phyloP scores from a whole-genome alignment of 164 flowering plant genomes.

The Malania oleifera region DNA sequence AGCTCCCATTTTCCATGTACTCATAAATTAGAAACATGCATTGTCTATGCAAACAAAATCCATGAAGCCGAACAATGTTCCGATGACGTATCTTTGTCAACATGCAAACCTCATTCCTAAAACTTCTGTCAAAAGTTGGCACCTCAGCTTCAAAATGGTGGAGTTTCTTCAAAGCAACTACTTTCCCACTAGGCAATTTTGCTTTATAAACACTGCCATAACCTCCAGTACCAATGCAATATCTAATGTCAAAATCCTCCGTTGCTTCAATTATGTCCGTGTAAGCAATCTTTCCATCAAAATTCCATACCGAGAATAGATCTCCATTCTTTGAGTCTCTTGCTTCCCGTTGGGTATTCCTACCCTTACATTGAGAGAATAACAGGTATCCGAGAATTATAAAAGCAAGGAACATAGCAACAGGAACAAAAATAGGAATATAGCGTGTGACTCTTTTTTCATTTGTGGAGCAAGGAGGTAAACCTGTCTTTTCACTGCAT shows the following conservation, averaged over 20 bases:
- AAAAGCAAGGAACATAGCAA: not conserved
- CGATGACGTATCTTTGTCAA: not conserved
- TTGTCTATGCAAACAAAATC: not conserved
- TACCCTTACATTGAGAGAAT: no score
- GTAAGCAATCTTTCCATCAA: not conserved
- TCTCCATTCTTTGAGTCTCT: not conserved
- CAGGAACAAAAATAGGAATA: no score
- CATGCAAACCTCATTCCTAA: not conserved
- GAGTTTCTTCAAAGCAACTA: not conserved
- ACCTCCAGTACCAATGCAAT: no score
- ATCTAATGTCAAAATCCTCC: no score
- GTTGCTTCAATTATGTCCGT: not conserved
- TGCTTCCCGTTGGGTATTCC: no score
- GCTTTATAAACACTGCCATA: constrained; percentile 7
- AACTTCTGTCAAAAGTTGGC: not conserved
- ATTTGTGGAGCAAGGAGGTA: not conserved
- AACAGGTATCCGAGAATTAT: no score
- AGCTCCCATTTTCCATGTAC: not conserved
- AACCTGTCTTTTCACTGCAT: not conserved
- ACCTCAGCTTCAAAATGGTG: constrained; percentile 1
- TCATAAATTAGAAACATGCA: not conserved
- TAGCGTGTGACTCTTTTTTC: accelerated
- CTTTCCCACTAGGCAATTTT: not conserved
- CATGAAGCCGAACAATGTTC: not conserved
- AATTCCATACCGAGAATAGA: not conserved